Evolutionary conservation across 2,329 filamentous ascomycete species (phyloP).

Genomic region (Aspergillus sp.): DNA sequence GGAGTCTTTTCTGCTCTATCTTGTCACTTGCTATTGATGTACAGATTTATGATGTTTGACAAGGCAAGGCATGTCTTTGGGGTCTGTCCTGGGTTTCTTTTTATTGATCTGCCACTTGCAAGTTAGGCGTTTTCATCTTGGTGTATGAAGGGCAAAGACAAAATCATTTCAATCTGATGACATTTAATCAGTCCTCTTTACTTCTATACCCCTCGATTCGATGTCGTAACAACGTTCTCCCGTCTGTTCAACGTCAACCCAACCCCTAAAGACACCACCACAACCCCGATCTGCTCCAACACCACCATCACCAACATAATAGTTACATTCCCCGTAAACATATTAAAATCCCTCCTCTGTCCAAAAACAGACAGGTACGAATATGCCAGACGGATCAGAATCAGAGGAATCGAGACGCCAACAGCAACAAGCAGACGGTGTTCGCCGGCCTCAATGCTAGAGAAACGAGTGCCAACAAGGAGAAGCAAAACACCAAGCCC

Average conservation of each 20-base stretch:
- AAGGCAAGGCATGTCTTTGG: conserved; percentile 33
- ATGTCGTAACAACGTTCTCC: too few relatives aligned
- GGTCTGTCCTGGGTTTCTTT: conserved; percentile 30
- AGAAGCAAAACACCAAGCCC: conserved; percentile 30
- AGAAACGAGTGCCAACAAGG: conserved; percentile 24
- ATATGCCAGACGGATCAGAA: conserved; percentile 47
- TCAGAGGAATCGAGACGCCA: conserved; percentile 40
- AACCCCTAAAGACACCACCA: conserved; percentile 34
- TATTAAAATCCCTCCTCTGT: conserved; percentile 38
- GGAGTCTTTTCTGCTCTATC: conserved; percentile 16
- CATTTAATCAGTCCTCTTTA: neutral
- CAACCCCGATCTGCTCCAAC: conserved; percentile 46
- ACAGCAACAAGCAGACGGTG: conserved; percentile 42
- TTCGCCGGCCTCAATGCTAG: conserved; percentile 38
- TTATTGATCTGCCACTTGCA: conserved; percentile 30
- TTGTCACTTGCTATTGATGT: conserved; percentile 26
- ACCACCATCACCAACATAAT: conserved; percentile 44
- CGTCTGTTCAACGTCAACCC: conserved; percentile 17
- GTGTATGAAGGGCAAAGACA: conserved; percentile 35
- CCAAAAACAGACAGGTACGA: conserved; percentile 40
- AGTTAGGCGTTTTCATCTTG: conserved; percentile 32
- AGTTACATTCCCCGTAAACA: conserved; percentile 33
- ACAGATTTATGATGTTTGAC: conserved; percentile 31
- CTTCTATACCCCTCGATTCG: neutral
- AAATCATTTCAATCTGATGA: conserved; percentile 8